A percentile compares a stretch with the other conserved stretches of the same genome.
These are phyloP conservation scores for Apiotrichum porosum DNA, from an alignment of 1,284 basidiomycete species.

Conservation along the genomic window DNA sequence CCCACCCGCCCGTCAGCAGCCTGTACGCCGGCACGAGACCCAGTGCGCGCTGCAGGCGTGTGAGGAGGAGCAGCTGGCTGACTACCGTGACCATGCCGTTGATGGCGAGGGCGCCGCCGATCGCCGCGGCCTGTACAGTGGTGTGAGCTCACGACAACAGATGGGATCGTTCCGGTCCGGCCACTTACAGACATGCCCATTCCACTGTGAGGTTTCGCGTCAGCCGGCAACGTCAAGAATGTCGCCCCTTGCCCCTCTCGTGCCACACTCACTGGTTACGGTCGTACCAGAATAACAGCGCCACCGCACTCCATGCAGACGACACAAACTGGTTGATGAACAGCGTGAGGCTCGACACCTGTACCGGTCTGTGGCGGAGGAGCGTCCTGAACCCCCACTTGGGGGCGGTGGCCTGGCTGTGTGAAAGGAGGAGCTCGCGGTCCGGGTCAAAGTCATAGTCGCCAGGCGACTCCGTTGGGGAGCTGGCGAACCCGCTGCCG, in stretches of 20 bases:
- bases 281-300: slow-evolving; percentile 44
- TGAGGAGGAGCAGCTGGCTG: slow-evolving; percentile 41
- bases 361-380: slow-evolving; percentile 31
- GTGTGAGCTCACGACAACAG: no score
- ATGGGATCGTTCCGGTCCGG: no score
- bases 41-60: slow-evolving; percentile 32
- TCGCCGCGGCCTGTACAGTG: slow-evolving; percentile 37
- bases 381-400: slow-evolving; percentile 40
- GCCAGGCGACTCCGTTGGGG: no score
- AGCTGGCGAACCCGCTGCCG: neutral
- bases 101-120: slow-evolving; percentile 40
- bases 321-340: slow-evolving; percentile 42
- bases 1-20: slow-evolving; percentile 35
- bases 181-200: no score
- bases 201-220: no score
- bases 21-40: slow-evolving; percentile 37
- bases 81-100: slow-evolving; percentile 44
- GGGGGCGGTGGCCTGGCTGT: neutral
- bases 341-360: slow-evolving; percentile 30
- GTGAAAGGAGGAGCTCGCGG: neutral
- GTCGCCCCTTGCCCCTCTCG: no score
- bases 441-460: neutral
- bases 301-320: slow-evolving; percentile 39
- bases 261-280: slow-evolving; percentile 23
- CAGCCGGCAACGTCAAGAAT: no score